Base-by-base conservation (phyloP, 2,329 filamentous ascomycete species). In the Fusarium ramigenum region DNA sequence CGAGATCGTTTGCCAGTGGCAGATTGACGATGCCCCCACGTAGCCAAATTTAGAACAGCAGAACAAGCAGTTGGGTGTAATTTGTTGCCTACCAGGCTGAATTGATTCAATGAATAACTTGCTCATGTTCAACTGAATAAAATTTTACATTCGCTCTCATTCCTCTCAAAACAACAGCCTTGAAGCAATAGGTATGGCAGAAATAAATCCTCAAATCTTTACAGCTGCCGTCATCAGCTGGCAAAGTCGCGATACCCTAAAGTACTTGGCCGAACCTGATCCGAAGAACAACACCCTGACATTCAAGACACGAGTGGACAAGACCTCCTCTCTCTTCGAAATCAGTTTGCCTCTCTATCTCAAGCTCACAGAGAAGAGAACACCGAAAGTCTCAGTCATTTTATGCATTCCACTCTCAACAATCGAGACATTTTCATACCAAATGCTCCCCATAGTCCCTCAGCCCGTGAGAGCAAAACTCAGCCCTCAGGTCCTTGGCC, bases 111-210 rank as follows among this genome's bases (percentile, higher is more conserved):
- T 21, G 16, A 43, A 23, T 23, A 7, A 46, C 11, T 19, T 19
- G 12, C 11, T 46, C 7, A 4, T 2, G 0, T 28, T 46, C 5
- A 19, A 5, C 10, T 14, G 0, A 46, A 28, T 12, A 14, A 5
- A 42, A 16, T 7, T 15, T 23, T 10, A 3, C 9, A 16, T 42
- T 16, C 9, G 4, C 1, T 7, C 40, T 16, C n/a, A 23, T 16
- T 42, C 1, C 2, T 42, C n/a, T 4, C 9, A 23, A 7, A 19
- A 7, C 16, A 37, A 19, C 4, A 37, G 16, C 36, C 18, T 4
- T 19, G 5, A 9, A 25, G 25, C 25, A 7, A 19, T 3, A 19
- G 23, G 19, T 4, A 28, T 46, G 43, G 1, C 23, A 7, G 43
- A 46, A 8, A 28, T 14, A 28, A 19, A 25, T 25, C 11, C 23